These are phyloP conservation scores for Candida tammaniensis DNA, from an alignment of 805 yeast genomes.

Conservation along the genomic window DNA sequence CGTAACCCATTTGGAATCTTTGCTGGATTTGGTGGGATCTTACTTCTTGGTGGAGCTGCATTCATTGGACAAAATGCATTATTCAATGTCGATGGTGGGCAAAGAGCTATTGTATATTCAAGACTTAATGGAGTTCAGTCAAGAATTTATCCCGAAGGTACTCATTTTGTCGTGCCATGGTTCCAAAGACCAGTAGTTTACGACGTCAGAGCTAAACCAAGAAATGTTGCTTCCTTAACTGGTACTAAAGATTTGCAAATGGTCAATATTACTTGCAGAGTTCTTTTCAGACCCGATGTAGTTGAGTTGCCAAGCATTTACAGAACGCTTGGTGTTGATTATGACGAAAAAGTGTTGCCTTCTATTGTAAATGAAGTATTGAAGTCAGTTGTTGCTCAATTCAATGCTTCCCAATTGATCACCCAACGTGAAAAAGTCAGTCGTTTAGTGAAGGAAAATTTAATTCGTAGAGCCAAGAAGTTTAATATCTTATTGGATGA, in stretches of 20 bases:
- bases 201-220: slow-evolving; percentile 96
- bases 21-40: slow-evolving; percentile 41
- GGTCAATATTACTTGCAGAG: slow-evolving; percentile 99
- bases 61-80: slow-evolving; percentile 42
- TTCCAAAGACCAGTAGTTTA: slow-evolving; percentile 87
- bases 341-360: slow-evolving; percentile 95
- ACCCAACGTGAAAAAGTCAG: slow-evolving; percentile 99
- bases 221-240: slow-evolving; percentile 92
- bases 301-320: slow-evolving; percentile 76
- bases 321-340: slow-evolving; percentile 90
- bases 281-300: slow-evolving; percentile 83
- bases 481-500: slow-evolving; percentile 90
- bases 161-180: slow-evolving; percentile 94
- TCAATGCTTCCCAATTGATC: slow-evolving; percentile 95
- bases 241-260: slow-evolving; percentile 98
- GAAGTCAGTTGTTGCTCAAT: slow-evolving; percentile 96
- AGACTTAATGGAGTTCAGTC: slow-evolving; percentile 83
- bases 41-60: slow-evolving; percentile 39
- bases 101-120: slow-evolving; percentile 91
- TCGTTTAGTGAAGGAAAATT: slow-evolving; percentile 82
- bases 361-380: slow-evolving; percentile 97
- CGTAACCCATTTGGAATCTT: slow-evolving; percentile 36
- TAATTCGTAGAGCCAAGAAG: slow-evolving; percentile 85
- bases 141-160: slow-evolving; percentile 85
- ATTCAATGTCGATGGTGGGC: slow-evolving; percentile 93